A percentile compares a stretch with the other conserved stretches of the same genome.
phyloP scores from a whole-genome alignment of 106 monocot genomes.

The Dioscorea zingiberensis region DNA sequence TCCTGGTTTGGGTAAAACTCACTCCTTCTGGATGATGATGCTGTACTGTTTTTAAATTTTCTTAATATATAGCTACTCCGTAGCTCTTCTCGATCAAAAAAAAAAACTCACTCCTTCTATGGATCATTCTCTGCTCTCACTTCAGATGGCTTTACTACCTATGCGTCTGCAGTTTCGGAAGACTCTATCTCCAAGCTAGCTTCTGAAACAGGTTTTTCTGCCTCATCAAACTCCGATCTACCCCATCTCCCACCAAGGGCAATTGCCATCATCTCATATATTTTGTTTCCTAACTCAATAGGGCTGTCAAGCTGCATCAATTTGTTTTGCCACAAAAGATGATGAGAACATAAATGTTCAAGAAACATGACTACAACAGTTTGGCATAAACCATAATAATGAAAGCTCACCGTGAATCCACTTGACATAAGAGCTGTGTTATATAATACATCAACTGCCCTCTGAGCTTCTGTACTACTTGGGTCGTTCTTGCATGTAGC shows the following conservation, averaged over 20 bases:
- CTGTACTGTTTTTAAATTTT: too few relatives aligned
- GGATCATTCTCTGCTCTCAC: constrained; percentile 82
- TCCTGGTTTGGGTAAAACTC: too few relatives aligned
- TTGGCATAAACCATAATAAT: not conserved
- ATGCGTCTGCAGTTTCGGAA: constrained; percentile 32
- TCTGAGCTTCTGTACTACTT: constrained; percentile 68
- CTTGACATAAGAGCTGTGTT: constrained; percentile 94
- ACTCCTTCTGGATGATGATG: too few relatives aligned
- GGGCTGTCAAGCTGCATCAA: constrained; percentile 91
- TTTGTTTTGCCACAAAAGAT: not conserved
- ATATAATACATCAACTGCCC: constrained; percentile 93
- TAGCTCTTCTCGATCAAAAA: too few relatives aligned
- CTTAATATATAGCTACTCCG: too few relatives aligned
- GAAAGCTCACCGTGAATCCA: constrained; percentile 87
- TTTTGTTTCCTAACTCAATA: constrained; percentile 81
- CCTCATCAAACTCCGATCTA: constrained; percentile 49
- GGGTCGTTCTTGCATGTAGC: constrained; percentile 95
- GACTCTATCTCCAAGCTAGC: constrained; percentile 10
- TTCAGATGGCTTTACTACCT: constrained; percentile 90
- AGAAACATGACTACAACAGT: too few relatives aligned
- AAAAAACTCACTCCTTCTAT: constrained; percentile 67
- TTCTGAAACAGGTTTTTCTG: constrained; percentile 8
- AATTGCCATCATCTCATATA: constrained; percentile 99
- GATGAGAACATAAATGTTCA: not conserved
- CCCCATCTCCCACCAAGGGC: constrained; percentile 99